Conservation (phyloP, 441 rosid species). For the Adansonia rubrostipa region DNA sequence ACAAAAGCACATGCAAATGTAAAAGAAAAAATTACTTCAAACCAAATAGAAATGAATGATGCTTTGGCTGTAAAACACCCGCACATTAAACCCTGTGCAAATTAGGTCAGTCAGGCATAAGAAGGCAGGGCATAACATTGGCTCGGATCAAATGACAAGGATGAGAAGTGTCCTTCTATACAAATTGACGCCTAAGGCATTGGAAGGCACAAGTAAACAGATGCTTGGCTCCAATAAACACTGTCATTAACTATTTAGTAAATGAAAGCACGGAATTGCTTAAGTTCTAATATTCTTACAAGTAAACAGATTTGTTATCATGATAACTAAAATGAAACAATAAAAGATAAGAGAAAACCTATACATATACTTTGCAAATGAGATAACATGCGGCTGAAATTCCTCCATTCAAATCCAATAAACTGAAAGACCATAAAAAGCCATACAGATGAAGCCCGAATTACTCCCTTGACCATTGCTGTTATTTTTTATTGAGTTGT, state of each 20-base stretch:
- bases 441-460: neutral
- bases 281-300: neutral
- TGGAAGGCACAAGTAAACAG: neutral
- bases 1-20: neutral
- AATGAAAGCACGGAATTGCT: neutral
- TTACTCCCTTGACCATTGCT: neutral
- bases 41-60: neutral
- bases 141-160: neutral
- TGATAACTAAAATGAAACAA: neutral
- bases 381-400: neutral
- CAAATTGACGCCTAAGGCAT: neutral
- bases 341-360: neutral
- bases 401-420: neutral
- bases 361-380: no score
- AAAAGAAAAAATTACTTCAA: neutral
- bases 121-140: neutral
- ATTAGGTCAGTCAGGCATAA: neutral
- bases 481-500: neutral
- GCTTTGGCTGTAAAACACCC: neutral
- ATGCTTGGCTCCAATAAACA: neutral
- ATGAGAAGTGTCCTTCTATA: neutral
- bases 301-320: neutral
- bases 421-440: neutral
- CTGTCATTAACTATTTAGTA: neutral
- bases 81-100: neutral